Evolutionary conservation across 1,284 basidiomycete genomes (phyloP), one percentile per base, ranked within the genome.

Genomic region (Moesziomyces globuligerus): DNA sequence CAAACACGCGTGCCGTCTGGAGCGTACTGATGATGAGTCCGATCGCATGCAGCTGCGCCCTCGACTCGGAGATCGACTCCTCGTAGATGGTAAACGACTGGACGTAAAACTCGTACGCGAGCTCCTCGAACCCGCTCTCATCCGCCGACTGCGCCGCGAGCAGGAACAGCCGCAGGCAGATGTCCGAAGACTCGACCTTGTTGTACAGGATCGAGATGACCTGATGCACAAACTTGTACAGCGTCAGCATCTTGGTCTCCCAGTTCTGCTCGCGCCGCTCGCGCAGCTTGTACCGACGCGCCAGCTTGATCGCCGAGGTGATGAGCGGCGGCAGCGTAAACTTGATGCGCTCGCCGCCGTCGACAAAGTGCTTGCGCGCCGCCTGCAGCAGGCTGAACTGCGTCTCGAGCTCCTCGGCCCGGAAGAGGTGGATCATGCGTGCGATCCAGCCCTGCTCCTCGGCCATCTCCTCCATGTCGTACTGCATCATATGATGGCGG

Each of bases 21-120:
- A 81, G 64, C 7, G 78, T 79, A 46, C 76, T 61, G 44, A 80
- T 79, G 55, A 81, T 75, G 23, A 81, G 45, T 2, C 73, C 72
- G 26, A 79, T 78, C 3, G 79, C 79, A 25, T 81, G 76, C 17
- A 81, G 64, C 61, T 81, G 80, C 11, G 78, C 72, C 32, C 79
- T 58, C 21, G 75, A 78, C 45, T 81, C 80, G 13, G 72, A 73
- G 43, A 81, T 76, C n/a, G 74, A 77, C 61, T 81, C 80, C 45
- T 81, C 80, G 68, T 81, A 81, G 41, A 81, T 76, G 13, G 80
- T 80, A 50, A 81, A 81, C 3, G 76, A 62, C 53, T 81, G 80
- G 25, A 81, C 79, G 54, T 79, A 81, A 42, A 79, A 81, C 42
- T 81, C 80, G 68, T 81, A 81, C 17, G 72, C 65, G 15, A 80